Conservation (phyloP, 495 filamentous ascomycete genomes). For the Ramalina intermedia region DNA sequence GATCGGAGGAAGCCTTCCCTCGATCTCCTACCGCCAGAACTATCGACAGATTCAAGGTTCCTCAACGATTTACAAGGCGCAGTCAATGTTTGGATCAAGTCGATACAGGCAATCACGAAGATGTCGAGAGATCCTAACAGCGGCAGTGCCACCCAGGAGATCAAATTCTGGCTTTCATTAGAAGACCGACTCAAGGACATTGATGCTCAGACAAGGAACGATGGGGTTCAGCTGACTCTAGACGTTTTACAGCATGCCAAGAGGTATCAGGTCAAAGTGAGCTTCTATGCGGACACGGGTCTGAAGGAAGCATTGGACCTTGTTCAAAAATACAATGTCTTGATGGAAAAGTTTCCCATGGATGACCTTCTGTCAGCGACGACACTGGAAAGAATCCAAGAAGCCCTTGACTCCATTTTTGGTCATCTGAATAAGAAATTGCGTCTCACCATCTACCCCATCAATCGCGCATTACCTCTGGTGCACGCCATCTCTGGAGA, state of each 20-base stretch:
- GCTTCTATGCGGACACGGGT: conserved; percentile 88
- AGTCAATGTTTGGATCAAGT: conserved; percentile 95
- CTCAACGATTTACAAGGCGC: conserved; percentile 86
- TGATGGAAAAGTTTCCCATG: conserved; percentile 95
- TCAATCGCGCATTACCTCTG: conserved; percentile 79
- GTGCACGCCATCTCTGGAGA: conserved; percentile 97
- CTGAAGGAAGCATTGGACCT: conserved; percentile 86
- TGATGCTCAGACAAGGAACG: conserved; percentile 70
- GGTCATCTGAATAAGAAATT: conserved; percentile 91
- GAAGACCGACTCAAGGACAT: conserved; percentile 82
- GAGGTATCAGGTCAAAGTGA: conserved; percentile 88
- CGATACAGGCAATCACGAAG: conserved; percentile 93
- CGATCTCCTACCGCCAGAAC: conserved; percentile 55
- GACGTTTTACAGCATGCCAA: conserved; percentile 91
- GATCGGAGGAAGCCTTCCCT: conserved; percentile 51
- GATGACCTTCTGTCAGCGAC: conserved; percentile 90
- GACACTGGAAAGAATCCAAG: conserved; percentile 75
- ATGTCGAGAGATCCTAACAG: conserved; percentile 78
- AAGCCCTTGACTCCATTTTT: conserved; percentile 78
- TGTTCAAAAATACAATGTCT: conserved; percentile 95
- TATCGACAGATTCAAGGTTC: conserved; percentile 74
- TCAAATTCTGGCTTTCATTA: conserved; percentile 97
- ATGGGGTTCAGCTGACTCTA: conserved; percentile 82
- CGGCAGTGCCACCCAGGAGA: conserved; percentile 86
- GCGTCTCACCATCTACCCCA: conserved; percentile 85